phyloP scores from a whole-genome alignment of 1,284 basidiomycete genomes.

The Laetiporus sulphureus region DNA sequence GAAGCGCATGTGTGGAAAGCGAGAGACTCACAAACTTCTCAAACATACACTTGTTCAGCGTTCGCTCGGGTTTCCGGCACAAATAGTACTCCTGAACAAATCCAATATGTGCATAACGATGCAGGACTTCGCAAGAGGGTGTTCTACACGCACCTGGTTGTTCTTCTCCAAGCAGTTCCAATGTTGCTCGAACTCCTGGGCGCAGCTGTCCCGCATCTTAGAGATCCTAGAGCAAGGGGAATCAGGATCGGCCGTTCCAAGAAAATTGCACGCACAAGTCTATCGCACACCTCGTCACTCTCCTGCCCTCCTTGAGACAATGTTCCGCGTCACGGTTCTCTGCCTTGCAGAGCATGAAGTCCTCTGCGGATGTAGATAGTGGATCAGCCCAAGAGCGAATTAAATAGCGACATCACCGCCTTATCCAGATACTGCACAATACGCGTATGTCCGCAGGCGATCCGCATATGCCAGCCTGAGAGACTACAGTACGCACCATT shows the following conservation, averaged over 20 bases:
- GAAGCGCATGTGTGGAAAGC: neutral
- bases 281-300: conserved; percentile 92
- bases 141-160: conserved; percentile 79
- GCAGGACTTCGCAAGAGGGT: no score
- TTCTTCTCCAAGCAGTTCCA: conserved; percentile 94
- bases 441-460: no score
- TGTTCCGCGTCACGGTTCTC: conserved; percentile 88
- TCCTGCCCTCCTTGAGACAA: conserved; percentile 93
- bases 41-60: conserved; percentile 94
- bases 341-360: conserved; percentile 99
- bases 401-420: no score
- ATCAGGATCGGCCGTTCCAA: neutral
- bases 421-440: no score
- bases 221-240: conserved; percentile 53
- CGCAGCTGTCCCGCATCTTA: conserved; percentile 92
- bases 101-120: neutral
- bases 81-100: conserved; percentile 74
- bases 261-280: conserved; percentile 60
- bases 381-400: no score
- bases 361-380: conserved; percentile 52
- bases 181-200: conserved; percentile 86
- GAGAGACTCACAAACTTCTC: conserved; percentile 76
- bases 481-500: conserved; percentile 87
- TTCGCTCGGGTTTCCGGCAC: conserved; percentile 87
- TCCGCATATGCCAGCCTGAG: no score